phyloP scores from a whole-genome alignment of 306 rosid genomes.

The Fragaria vesca region DNA sequence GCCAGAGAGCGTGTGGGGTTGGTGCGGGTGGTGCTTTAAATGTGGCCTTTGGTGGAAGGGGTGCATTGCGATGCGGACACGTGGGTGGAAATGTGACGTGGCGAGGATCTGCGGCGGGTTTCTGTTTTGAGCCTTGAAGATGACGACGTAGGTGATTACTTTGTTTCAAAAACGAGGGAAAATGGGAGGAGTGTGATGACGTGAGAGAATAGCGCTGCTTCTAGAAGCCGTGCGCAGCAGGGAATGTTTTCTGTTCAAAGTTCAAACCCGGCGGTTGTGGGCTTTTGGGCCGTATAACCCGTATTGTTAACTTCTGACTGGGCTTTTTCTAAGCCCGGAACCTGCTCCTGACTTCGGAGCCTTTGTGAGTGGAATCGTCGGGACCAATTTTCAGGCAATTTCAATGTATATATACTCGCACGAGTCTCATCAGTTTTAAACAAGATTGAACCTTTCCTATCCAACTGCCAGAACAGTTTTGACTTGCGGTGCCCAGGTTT shows the following conservation, averaged over 20 bases:
- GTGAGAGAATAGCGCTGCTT: background rate
- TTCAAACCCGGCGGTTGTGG: background rate
- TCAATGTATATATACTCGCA: too few relatives aligned
- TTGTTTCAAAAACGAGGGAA: background rate
- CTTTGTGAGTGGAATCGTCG: background rate
- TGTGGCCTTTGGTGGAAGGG: background rate
- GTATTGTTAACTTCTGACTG: background rate
- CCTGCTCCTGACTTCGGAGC: background rate
- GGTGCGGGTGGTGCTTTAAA: background rate
- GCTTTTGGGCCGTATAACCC: background rate
- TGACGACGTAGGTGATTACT: constrained; percentile 1
- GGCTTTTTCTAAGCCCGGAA: background rate
- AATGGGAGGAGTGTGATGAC: background rate
- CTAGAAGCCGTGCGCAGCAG: constrained; percentile 33
- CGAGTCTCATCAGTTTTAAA: too few relatives aligned
- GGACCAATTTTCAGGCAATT: background rate
- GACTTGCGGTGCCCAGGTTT: too few relatives aligned
- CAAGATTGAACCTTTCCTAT: too few relatives aligned
- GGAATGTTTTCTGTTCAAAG: constrained; percentile 16
- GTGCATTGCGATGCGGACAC: background rate
- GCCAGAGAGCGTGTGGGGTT: background rate
- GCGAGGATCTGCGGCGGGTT: background rate
- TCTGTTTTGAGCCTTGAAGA: background rate
- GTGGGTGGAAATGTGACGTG: background rate
- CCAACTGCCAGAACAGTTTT: too few relatives aligned